A percentile compares a stretch with the other conserved stretches of the same genome.
Evolutionary conservation across 2,329 filamentous ascomycete species (phyloP).

Genomic region (Scorias spongiosa): DNA sequence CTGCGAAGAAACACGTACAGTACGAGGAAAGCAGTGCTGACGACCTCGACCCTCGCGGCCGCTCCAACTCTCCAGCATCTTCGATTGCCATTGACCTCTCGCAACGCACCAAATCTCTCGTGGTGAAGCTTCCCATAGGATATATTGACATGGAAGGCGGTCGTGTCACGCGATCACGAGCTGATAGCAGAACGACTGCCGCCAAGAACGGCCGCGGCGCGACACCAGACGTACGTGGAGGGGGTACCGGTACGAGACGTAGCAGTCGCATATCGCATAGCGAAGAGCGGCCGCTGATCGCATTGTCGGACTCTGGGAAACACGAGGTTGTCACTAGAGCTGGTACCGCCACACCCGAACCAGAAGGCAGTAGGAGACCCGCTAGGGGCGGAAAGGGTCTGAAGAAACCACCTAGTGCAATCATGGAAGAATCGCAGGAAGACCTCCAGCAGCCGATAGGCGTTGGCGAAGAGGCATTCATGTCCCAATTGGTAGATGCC

Average conservation of each 20-base stretch:
- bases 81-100: neutral
- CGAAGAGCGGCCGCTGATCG: slow-evolving; percentile 39
- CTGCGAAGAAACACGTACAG: slow-evolving; percentile 37
- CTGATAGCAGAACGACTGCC: slow-evolving; percentile 22
- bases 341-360: slow-evolving; percentile 37
- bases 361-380: slow-evolving; percentile 23
- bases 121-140: slow-evolving; percentile 28
- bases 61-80: neutral
- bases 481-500: slow-evolving; percentile 13
- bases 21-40: slow-evolving; percentile 37
- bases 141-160: slow-evolving; percentile 8
- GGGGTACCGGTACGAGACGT: slow-evolving; percentile 26
- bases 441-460: slow-evolving; percentile 23
- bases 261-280: slow-evolving; percentile 46
- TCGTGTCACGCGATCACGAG: slow-evolving; percentile 21
- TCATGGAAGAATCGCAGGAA: slow-evolving; percentile 40
- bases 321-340: slow-evolving; percentile 39
- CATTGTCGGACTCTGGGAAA: slow-evolving; percentile 43
- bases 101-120: slow-evolving; percentile 19
- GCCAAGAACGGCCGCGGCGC: slow-evolving; percentile 21
- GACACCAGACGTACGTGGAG: slow-evolving; percentile 10
- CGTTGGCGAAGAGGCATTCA: slow-evolving; percentile 18
- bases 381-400: slow-evolving; percentile 32
- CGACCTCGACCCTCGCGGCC: neutral
- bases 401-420: slow-evolving; percentile 33